Percentiles rank a stretch among this genome's conserved stretches.
Evolutionary conservation across 1,284 basidiomycete genomes (phyloP).

Genomic region (Quambalaria eucalypti): DNA sequence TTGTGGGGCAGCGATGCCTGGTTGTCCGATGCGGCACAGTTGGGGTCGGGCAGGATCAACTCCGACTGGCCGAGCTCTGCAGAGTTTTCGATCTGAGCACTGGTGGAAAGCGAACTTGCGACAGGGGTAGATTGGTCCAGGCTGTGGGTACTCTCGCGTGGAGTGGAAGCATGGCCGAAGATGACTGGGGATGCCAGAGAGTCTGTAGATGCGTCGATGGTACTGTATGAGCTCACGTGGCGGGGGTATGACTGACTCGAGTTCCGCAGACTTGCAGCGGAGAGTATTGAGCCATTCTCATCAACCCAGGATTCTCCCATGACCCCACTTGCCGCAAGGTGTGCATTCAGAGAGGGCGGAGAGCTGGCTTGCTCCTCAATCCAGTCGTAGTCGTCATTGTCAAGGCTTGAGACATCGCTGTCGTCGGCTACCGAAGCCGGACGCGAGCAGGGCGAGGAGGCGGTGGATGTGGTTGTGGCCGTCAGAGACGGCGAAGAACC

Average conservation of each 20-base stretch:
- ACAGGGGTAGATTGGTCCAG: no score
- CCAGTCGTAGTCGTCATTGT: conserved; percentile 5
- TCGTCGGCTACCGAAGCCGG: neutral
- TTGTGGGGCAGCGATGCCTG: no score
- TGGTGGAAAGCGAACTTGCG: no score
- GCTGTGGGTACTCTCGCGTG: neutral
- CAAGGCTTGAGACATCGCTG: conserved; percentile 8
- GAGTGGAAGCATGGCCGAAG: neutral
- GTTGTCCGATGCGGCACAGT: no score
- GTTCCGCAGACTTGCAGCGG: neutral
- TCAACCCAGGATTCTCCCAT: neutral
- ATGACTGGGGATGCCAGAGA: neutral
- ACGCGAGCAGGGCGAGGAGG: neutral
- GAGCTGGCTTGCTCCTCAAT: neutral
- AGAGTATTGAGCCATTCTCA: neutral
- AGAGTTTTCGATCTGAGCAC: no score
- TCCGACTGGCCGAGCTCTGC: no score
- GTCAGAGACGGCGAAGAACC: neutral
- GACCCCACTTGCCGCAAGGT: neutral
- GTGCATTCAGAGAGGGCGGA: neutral
- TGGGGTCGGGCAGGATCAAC: no score
- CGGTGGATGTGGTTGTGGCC: no score
- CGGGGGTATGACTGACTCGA: neutral
- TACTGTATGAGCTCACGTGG: neutral
- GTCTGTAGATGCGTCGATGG: neutral